Percentiles rank a stretch among this genome's conserved stretches.
Evolutionary conservation across 2,329 filamentous ascomycete species (phyloP).

Genomic region (Botrytis pseudocinerea): DNA sequence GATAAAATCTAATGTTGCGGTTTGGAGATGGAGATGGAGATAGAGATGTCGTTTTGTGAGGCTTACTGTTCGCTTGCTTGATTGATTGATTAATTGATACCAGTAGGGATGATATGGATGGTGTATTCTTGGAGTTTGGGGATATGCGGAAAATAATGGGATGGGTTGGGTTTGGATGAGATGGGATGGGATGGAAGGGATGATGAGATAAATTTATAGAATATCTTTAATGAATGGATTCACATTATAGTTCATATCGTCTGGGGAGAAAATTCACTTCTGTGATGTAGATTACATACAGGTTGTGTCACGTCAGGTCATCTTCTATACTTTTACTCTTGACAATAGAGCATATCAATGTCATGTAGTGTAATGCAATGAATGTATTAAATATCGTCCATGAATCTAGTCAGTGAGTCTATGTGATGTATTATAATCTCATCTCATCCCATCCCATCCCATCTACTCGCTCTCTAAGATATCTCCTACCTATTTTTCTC

Average conservation of each 20-base stretch:
- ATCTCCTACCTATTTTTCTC: no score
- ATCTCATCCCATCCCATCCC: not conserved
- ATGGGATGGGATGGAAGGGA: not conserved
- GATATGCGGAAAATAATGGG: not conserved
- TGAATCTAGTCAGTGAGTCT: not conserved
- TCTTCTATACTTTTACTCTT: not conserved
- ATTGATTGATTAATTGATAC: conserved; percentile 11
- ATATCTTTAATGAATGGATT: not conserved
- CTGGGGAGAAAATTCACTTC: not conserved
- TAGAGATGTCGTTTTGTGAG: not conserved
- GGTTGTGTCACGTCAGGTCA: not conserved
- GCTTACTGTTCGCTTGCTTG: not conserved
- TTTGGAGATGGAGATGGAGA: not conserved
- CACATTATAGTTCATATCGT: not conserved
- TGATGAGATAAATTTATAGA: not conserved
- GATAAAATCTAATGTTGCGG: not conserved
- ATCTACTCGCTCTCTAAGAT: not conserved
- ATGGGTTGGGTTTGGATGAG: not conserved
- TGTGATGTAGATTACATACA: not conserved
- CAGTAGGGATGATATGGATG: conserved; percentile 8
- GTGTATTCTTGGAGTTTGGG: conserved; percentile 3
- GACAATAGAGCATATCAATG: not conserved
- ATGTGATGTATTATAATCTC: not conserved
- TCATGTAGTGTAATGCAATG: not conserved
- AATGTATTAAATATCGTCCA: not conserved